A percentile compares a stretch with the other conserved stretches of the same genome.
Conservation (phyloP, 73 alveolate genomes). For the Symbiodinium pilosum region DNA sequence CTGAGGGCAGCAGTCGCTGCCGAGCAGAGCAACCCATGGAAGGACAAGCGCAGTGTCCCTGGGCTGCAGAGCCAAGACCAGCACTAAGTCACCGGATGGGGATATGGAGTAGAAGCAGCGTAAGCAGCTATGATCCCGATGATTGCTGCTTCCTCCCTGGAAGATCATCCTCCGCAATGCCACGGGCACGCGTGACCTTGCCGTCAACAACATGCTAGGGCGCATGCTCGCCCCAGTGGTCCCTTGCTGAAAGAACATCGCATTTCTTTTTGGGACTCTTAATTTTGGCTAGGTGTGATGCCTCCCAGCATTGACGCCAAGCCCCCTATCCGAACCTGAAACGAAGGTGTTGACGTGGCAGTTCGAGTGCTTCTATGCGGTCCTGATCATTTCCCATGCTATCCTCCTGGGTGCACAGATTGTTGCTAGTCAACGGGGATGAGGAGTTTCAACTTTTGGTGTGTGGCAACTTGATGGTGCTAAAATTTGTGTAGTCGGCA, state of each 20-base stretch:
- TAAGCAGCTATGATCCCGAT: no score
- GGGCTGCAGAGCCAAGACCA: neutral
- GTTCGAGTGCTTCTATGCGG: neutral
- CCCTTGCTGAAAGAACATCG: neutral
- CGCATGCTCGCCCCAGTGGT: neutral
- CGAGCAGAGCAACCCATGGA: neutral
- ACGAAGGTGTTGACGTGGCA: neutral
- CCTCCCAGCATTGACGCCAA: no score
- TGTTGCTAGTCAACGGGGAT: neutral
- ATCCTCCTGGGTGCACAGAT: neutral
- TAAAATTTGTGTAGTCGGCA: no score
- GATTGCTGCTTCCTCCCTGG: no score
- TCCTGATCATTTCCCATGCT: neutral
- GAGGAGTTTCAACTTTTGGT: neutral
- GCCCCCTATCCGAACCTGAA: neutral
- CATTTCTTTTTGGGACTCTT: neutral
- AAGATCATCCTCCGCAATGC: neutral
- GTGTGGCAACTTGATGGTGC: no score
- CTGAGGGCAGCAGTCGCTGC: neutral
- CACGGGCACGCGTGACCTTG: neutral
- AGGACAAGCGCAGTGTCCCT: neutral
- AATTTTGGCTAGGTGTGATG: neutral
- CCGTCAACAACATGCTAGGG: neutral
- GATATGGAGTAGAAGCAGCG: no score
- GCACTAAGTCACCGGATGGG: no score